Conservation (phyloP, 192 early-diverging fungal species). For the Podila minutissima region DNA sequence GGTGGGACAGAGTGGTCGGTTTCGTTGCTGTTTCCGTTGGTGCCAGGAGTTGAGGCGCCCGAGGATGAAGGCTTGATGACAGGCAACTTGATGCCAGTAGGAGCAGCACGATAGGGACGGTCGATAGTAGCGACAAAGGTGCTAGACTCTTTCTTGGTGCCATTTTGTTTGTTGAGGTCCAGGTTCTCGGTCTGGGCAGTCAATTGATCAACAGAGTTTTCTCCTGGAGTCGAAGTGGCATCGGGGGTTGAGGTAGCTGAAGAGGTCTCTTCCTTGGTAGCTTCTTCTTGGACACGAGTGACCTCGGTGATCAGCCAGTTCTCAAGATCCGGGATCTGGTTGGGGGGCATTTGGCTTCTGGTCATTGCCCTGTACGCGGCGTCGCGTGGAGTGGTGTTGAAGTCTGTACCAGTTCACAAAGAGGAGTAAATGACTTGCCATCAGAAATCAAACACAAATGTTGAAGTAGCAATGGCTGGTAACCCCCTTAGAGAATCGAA, state of each 20-base stretch:
- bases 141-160: background rate
- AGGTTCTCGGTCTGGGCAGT: constrained; percentile 13
- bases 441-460: background rate
- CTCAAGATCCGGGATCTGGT: constrained; percentile 34
- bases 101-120: constrained; percentile 42
- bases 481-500: background rate
- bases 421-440: background rate
- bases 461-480: background rate
- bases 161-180: constrained; percentile 1
- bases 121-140: background rate
- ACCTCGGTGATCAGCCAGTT: constrained; percentile 41
- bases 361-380: constrained; percentile 66
- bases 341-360: constrained; percentile 54
- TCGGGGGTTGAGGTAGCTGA: background rate
- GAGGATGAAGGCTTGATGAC: background rate
- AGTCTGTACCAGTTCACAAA: constrained; percentile 55
- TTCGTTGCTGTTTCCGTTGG: background rate
- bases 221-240: background rate
- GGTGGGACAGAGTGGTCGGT: background rate
- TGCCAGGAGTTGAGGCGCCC: constrained; percentile 1
- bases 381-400: constrained; percentile 69
- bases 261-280: background rate
- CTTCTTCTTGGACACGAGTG: constrained; percentile 21
- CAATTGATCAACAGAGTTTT: constrained; percentile 18
- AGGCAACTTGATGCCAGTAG: constrained; percentile 35